Conservation (phyloP, 495 filamentous ascomycete species). For the Neurospora terricola region DNA sequence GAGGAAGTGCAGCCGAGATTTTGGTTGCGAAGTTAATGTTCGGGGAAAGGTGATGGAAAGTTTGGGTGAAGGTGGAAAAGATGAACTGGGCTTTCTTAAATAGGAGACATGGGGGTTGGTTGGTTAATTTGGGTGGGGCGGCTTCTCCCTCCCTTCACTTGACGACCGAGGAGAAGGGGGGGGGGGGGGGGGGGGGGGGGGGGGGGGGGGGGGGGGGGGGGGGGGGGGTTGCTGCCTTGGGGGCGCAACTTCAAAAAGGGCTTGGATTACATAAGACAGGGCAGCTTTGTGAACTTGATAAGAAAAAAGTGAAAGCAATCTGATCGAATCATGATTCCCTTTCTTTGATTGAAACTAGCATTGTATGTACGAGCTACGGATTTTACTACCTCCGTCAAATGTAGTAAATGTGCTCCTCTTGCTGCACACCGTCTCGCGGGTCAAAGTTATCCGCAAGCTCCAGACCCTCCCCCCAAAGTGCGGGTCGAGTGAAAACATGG, state of each 20-base stretch:
- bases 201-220: too few species aligned
- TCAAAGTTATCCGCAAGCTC: background rate
- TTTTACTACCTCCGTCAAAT: background rate
- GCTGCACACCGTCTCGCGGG: background rate
- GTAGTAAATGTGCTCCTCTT: background rate
- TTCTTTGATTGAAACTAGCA: background rate
- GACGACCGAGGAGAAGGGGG: background rate
- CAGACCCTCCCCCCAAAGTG: background rate
- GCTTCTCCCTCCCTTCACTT: background rate
- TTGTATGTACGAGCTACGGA: background rate
- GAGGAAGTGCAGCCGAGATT: background rate
- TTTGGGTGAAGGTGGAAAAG: background rate
- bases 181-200: too few species aligned
- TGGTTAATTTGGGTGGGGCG: background rate
- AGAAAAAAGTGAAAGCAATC: background rate
- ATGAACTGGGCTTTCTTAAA: background rate
- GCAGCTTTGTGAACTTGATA: background rate
- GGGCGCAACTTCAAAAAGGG: background rate
- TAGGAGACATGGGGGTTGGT: background rate
- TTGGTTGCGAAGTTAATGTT: background rate
- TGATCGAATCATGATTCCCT: background rate
- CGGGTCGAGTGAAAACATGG: background rate
- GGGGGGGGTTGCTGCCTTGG: background rate
- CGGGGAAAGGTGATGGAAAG: background rate
- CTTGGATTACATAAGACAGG: background rate